Evolutionary conservation across 2,329 filamentous ascomycete genomes (phyloP).

Genomic region (Amesomyces nigricolor): DNA sequence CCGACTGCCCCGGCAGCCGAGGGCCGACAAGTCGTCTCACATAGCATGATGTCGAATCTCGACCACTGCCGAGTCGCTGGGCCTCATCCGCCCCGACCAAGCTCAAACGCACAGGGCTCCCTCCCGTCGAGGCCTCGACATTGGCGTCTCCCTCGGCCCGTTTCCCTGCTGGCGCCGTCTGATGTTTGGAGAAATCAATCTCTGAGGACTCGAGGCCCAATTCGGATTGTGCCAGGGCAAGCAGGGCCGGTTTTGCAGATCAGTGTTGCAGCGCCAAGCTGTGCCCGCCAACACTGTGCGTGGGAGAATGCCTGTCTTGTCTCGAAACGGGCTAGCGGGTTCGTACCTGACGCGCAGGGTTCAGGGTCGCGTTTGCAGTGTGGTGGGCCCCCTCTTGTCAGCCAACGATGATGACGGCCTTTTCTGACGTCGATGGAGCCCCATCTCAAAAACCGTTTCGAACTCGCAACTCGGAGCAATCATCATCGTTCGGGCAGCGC

Average conservation of each 20-base stretch:
- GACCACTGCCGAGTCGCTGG: no score
- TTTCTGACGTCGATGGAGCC: background rate
- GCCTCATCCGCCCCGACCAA: background rate
- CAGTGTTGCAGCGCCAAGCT: constrained; percentile 12
- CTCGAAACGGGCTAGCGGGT: constrained; percentile 14
- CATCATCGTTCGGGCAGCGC: no score
- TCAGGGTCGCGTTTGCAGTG: constrained; percentile 17
- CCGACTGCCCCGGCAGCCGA: no score
- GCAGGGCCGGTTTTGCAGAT: constrained; percentile 18
- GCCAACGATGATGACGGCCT: background rate
- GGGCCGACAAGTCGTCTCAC: no score
- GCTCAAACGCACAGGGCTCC: background rate
- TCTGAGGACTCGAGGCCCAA: background rate
- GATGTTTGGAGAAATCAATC: constrained; percentile 6
- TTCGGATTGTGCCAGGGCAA: constrained; percentile 6
- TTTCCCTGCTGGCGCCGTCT: constrained; percentile 1
- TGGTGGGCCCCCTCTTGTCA: background rate
- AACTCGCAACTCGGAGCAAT: background rate
- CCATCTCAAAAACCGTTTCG: constrained; percentile 3
- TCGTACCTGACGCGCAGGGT: constrained; percentile 19
- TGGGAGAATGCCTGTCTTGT: background rate
- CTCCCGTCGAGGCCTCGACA: background rate
- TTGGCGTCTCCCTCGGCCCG: background rate
- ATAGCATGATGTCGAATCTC: no score
- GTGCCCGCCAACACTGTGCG: constrained; percentile 14